Evolutionary conservation across 805 yeast genomes (phyloP), one percentile per base, ranked within the genome.

Genomic region (Candida silvicultrix): DNA sequence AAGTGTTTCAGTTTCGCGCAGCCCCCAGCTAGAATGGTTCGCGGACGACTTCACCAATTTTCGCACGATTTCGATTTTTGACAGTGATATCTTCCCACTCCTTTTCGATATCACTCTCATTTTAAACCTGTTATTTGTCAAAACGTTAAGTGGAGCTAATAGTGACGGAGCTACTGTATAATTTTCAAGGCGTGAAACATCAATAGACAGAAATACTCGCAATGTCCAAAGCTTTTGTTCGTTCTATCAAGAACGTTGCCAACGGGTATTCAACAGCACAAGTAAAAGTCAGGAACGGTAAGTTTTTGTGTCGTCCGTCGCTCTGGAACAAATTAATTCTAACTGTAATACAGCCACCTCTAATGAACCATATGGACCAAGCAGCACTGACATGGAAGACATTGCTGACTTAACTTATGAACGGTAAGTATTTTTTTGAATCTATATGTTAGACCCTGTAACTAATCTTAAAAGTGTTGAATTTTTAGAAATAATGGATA

Each of bases 401-500:
- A 75, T 92, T 35, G 84, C 95, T 2, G 74, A 79, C 44, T 73
- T 78, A 54, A 86, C 96, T 1, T 83, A 77, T 61, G 85, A 81
- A 35, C 53, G 59, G 70, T 64, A 43, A 44, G 69, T 59, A 18
- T 19, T 15, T 10, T 41, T 10, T 20, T 9, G 25, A 19, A 18
- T 31, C 7, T 20, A 4, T 28, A 19, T 20, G 29, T 36, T 3
- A 18, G 37, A 12, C 25, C 40, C 43, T 42, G 52, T 45, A 51
- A 40, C 40, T 34, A 45, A 7, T 2, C 10, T 7, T 4, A 6
- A 35, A 49, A 68, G 69, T 51, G 80, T 83, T 7, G 95, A 88
- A 56, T 81, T 89, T 57, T 74, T 89, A 58, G 95, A 89, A 60
- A 80, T 89, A 41, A 86, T 92, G 95, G 97, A 92, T 60, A 89